Percentiles rank a stretch among this genome's conserved stretches.
phyloP scores from a whole-genome alignment of 306 rosid genomes.

The Corylus heterophylla region DNA sequence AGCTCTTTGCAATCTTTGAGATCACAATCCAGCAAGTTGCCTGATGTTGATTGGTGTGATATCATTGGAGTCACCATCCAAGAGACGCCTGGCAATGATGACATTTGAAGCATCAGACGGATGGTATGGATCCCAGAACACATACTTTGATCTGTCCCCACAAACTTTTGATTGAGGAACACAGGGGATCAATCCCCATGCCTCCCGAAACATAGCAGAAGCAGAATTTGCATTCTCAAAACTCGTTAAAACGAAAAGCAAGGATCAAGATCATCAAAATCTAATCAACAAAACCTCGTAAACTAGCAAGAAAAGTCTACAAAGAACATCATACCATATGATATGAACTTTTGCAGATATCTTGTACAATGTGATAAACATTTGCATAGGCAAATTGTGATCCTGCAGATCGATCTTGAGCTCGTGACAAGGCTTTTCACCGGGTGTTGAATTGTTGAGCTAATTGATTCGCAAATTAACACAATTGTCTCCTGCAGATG shows the following conservation, averaged over 20 bases:
- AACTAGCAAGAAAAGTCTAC: not conserved
- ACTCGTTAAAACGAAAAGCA: constrained; percentile 34
- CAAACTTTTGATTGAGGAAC: constrained; percentile 52
- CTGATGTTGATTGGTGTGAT: constrained; percentile 58
- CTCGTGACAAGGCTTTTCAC: constrained; percentile 51
- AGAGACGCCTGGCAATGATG: constrained; percentile 45
- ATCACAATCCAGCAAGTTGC: constrained; percentile 43
- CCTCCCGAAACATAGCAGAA: constrained; percentile 57
- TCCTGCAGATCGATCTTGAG: constrained; percentile 34
- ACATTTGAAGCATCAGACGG: constrained; percentile 64
- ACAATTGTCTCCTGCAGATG: constrained; percentile 47
- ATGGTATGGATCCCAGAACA: constrained; percentile 77
- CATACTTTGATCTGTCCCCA: constrained; percentile 51
- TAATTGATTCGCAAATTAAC: constrained; percentile 45
- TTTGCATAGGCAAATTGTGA: constrained; percentile 68
- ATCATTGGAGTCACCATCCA: constrained; percentile 44
- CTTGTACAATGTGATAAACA: constrained; percentile 50
- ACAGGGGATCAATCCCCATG: constrained; percentile 71
- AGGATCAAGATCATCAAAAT: too few relatives aligned
- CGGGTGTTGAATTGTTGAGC: constrained; percentile 49
- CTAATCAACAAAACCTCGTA: not conserved
- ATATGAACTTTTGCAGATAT: constrained; percentile 49
- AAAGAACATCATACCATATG: constrained; percentile 42
- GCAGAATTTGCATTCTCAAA: constrained; percentile 54
- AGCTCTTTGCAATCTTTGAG: not conserved